Conservation (phyloP, 2,329 filamentous ascomycete genomes). For the Pseudogymnoascus sp. region DNA sequence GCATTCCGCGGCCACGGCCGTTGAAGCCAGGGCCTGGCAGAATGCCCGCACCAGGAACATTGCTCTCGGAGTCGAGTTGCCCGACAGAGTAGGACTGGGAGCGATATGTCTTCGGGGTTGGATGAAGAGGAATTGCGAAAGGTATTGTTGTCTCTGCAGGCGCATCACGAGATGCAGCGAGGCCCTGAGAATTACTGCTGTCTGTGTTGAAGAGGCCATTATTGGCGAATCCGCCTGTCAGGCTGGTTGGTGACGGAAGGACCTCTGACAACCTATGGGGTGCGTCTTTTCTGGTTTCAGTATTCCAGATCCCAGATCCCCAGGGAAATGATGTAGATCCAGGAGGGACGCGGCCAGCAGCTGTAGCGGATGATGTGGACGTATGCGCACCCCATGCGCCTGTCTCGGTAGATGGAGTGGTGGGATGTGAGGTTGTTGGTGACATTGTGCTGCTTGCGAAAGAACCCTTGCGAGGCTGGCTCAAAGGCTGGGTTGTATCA, state of each 20-base stretch:
- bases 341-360: constrained; percentile 42
- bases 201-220: constrained; percentile 42
- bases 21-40: constrained; percentile 19
- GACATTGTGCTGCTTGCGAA: constrained; percentile 72
- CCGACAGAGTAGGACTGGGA: constrained; percentile 97
- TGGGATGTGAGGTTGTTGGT: constrained; percentile 72
- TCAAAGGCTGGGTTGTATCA: constrained; percentile 61
- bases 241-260: constrained; percentile 66
- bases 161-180: constrained; percentile 47
- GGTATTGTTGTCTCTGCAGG: constrained; percentile 63
- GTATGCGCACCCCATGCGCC: constrained; percentile 51
- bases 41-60: constrained; percentile 22
- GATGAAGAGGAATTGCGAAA: constrained; percentile 81
- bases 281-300: constrained; percentile 66
- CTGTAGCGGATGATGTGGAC: constrained; percentile 36
- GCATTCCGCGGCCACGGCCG: constrained; percentile 35
- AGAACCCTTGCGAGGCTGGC: constrained; percentile 66
- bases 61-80: constrained; percentile 67
- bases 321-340: constrained; percentile 53
- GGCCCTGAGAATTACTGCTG: constrained; percentile 43
- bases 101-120: constrained; percentile 85
- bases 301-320: constrained; percentile 79
- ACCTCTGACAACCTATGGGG: constrained; percentile 69
- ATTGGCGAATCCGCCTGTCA: constrained; percentile 38
- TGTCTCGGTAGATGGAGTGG: constrained; percentile 66